A percentile compares a stretch with the other conserved stretches of the same genome.
phyloP scores from a whole-genome alignment of 805 yeast genomes.

The Candida manassasensis region DNA sequence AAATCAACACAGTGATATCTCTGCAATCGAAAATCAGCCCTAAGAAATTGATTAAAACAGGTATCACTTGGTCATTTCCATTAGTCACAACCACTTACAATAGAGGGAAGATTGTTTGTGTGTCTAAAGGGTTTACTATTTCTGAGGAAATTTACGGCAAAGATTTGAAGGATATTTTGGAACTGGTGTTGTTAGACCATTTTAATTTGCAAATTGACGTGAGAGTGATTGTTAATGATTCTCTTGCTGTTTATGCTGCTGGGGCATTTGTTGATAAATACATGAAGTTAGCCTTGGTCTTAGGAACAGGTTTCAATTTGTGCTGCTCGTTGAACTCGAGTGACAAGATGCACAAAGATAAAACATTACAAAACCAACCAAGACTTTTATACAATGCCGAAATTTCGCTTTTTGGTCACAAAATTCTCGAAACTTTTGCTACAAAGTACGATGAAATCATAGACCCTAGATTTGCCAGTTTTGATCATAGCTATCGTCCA shows the following conservation, averaged over 20 bases:
- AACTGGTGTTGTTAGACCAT: conserved; percentile 20
- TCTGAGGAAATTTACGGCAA: conserved; percentile 36
- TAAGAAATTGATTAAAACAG: conserved; percentile 28
- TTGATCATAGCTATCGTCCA: conserved; percentile 16
- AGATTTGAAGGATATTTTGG: conserved; percentile 41
- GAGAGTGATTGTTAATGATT: conserved; percentile 53
- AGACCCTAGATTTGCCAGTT: conserved; percentile 19
- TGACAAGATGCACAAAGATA: conserved; percentile 14
- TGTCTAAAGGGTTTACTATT: conserved; percentile 60
- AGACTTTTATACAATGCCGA: conserved; percentile 45
- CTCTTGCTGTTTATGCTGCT: conserved; percentile 60
- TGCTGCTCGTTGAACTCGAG: conserved; percentile 35
- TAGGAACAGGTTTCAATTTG: conserved; percentile 67
- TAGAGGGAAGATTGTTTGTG: conserved; percentile 43
- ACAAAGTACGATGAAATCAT: conserved; percentile 39
- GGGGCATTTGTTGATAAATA: conserved; percentile 37
- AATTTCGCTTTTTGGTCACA: conserved; percentile 49
- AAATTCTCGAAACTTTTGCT: conserved; percentile 21
- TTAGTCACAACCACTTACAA: conserved; percentile 37
- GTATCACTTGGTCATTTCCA: conserved; percentile 59
- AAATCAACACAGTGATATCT: conserved; percentile 25
- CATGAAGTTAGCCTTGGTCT: conserved; percentile 49
- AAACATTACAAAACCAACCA: conserved; percentile 10
- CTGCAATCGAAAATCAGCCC: conserved; percentile 14
- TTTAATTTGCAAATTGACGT: conserved; percentile 31